Conservation (phyloP, 345 rosid genomes). For the Garcia nutans region DNA sequence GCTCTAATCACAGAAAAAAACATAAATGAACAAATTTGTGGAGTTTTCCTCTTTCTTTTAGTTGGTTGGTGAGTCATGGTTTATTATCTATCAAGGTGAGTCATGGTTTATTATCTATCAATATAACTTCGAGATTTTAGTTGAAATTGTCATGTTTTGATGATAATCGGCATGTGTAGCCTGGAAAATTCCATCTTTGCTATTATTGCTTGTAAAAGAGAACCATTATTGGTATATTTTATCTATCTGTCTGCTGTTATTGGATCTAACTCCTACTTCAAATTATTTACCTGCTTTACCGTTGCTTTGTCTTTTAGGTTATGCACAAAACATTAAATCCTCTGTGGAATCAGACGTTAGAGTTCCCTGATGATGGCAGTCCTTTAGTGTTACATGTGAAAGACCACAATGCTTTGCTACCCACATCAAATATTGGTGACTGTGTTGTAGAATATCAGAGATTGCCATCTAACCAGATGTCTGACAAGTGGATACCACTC, state of each 20-base stretch:
- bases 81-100: background rate
- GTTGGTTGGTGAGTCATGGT: background rate
- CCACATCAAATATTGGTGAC: slow-evolving; percentile 77
- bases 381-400: slow-evolving; percentile 70
- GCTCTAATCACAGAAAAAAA: background rate
- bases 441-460: slow-evolving; percentile 86
- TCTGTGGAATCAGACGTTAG: slow-evolving; percentile 85
- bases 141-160: background rate
- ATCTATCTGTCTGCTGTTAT: background rate
- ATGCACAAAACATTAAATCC: slow-evolving; percentile 73
- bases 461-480: slow-evolving; percentile 70
- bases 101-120: too few species aligned
- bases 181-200: background rate
- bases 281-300: background rate
- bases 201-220: background rate
- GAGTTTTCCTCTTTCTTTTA: background rate
- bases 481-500: slow-evolving; percentile 97
- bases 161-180: background rate
- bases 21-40: background rate
- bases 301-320: slow-evolving; percentile 47
- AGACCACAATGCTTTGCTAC: slow-evolving; percentile 84
- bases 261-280: background rate
- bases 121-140: background rate
- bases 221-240: background rate
- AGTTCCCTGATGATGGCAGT: slow-evolving; percentile 85